Percentiles rank a stretch among this genome's conserved stretches.
phyloP scores from a whole-genome alignment of 345 rosid species.

The Lumnitzera littorea region DNA sequence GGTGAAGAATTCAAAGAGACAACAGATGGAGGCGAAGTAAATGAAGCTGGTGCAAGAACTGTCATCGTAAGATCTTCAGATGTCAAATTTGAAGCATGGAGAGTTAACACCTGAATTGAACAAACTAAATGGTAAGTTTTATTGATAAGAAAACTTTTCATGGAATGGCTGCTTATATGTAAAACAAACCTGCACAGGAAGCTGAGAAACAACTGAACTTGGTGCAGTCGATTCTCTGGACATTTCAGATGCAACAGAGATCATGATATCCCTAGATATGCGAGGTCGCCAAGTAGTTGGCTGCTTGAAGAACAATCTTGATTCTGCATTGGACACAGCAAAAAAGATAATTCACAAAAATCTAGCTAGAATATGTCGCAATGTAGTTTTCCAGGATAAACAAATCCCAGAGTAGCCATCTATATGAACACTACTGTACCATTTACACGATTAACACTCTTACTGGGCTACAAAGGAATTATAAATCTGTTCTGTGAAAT shows the following conservation, averaged over 20 bases:
- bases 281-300: conserved; percentile 82
- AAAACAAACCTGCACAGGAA: conserved; percentile 79
- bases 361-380: not conserved
- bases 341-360: conserved; percentile 2
- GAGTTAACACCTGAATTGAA: conserved; percentile 67
- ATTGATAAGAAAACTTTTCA: not conserved
- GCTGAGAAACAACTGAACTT: conserved; percentile 59
- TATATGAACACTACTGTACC: too few species aligned
- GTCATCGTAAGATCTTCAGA: conserved; percentile 84
- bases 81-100: conserved; percentile 93
- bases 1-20: conserved; percentile 81
- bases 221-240: conserved; percentile 51
- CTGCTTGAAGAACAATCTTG: conserved; percentile 85
- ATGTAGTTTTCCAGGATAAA: too few species aligned
- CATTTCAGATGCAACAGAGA: conserved; percentile 87
- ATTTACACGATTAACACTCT: too few species aligned
- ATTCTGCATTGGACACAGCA: conserved; percentile 40
- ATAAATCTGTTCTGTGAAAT: too few species aligned
- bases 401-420: too few species aligned
- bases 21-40: conserved; percentile 76
- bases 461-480: too few species aligned
- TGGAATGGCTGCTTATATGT: not conserved
- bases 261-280: conserved; percentile 72
- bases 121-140: not conserved
- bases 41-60: conserved; percentile 89